Percentiles rank a stretch among this genome's conserved stretches.
phyloP scores from a whole-genome alignment of 2,329 filamentous ascomycete species.

The Helotiales sp. region DNA sequence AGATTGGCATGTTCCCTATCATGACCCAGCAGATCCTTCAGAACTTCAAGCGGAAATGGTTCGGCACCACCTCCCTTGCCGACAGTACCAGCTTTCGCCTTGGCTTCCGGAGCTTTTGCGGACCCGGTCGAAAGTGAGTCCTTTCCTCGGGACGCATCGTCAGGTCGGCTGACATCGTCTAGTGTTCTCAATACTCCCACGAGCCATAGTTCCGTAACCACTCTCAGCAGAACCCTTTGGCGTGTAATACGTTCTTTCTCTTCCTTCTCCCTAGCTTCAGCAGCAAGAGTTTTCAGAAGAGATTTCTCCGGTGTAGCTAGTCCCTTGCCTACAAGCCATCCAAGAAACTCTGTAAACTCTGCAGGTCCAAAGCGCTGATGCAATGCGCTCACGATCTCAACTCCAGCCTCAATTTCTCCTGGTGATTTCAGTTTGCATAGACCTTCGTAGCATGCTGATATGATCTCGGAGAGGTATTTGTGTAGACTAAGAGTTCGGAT shows the following conservation, averaged over 20 bases:
- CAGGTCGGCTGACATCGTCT: slow-evolving; percentile 62
- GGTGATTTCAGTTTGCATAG: slow-evolving; percentile 88
- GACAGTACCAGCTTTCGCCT: slow-evolving; percentile 51
- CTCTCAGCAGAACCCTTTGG: slow-evolving; percentile 81
- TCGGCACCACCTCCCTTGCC: slow-evolving; percentile 72
- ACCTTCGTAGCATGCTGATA: slow-evolving; percentile 93
- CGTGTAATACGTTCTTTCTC: slow-evolving; percentile 89
- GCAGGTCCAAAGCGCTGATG: slow-evolving; percentile 90
- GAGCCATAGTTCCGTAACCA: slow-evolving; percentile 95
- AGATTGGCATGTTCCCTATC: slow-evolving; percentile 91
- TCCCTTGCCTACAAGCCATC: slow-evolving; percentile 88
- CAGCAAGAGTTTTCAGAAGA: slow-evolving; percentile 72
- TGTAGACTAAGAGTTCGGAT: slow-evolving; percentile 87
- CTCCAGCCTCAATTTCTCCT: slow-evolving; percentile 86
- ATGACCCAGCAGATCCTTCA: slow-evolving; percentile 93
- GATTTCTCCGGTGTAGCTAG: slow-evolving; percentile 88
- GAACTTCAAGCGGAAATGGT: slow-evolving; percentile 93
- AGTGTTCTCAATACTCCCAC: slow-evolving; percentile 84
- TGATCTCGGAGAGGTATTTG: slow-evolving; percentile 96
- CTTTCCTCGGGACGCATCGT: slow-evolving; percentile 57
- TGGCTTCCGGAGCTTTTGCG: slow-evolving; percentile 62
- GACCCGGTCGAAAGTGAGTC: slow-evolving; percentile 45
- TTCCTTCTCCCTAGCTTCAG: slow-evolving; percentile 87
- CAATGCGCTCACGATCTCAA: slow-evolving; percentile 91
- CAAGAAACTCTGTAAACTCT: slow-evolving; percentile 89